Conservation (phyloP, 768 basidiomycete species). For the Panaeolus cyanescens region DNA sequence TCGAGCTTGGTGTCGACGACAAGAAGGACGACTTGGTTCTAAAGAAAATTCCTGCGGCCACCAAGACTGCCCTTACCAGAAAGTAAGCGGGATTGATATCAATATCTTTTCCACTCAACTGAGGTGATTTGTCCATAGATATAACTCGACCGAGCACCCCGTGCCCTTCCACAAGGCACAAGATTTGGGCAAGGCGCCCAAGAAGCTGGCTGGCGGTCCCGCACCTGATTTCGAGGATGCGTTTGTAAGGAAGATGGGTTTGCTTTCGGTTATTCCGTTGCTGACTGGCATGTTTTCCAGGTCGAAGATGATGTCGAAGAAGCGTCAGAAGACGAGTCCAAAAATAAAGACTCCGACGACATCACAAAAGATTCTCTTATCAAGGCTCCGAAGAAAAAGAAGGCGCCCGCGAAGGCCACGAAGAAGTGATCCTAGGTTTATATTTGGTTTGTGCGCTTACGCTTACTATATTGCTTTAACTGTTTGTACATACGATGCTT, state of each 20-base stretch:
- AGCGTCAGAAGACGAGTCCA: constrained; percentile 38
- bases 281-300: constrained; percentile 15
- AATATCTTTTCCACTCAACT: not conserved
- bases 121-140: constrained; percentile 47
- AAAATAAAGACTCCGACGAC: constrained; percentile 41
- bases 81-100: constrained; percentile 52
- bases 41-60: constrained; percentile 81
- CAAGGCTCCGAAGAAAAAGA: constrained; percentile 53
- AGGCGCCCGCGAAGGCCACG: constrained; percentile 18
- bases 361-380: constrained; percentile 61
- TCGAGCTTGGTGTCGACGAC: constrained; percentile 89
- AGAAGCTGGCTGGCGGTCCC: constrained; percentile 75
- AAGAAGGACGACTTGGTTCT: constrained; percentile 72
- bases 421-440: not conserved
- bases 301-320: constrained; percentile 34
- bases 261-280: not conserved
- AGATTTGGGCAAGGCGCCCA: constrained; percentile 76
- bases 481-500: no score
- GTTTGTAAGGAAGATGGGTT: constrained; percentile 41
- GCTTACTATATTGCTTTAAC: no score
- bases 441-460: not conserved
- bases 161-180: constrained; percentile 92
- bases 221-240: constrained; percentile 93
- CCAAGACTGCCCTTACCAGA: constrained; percentile 84
- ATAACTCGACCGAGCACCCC: constrained; percentile 88